Evolutionary conservation across 2,329 filamentous ascomycete species (phyloP), one percentile per base, ranked within the genome.

Genomic region (Spiromastix sp.): DNA sequence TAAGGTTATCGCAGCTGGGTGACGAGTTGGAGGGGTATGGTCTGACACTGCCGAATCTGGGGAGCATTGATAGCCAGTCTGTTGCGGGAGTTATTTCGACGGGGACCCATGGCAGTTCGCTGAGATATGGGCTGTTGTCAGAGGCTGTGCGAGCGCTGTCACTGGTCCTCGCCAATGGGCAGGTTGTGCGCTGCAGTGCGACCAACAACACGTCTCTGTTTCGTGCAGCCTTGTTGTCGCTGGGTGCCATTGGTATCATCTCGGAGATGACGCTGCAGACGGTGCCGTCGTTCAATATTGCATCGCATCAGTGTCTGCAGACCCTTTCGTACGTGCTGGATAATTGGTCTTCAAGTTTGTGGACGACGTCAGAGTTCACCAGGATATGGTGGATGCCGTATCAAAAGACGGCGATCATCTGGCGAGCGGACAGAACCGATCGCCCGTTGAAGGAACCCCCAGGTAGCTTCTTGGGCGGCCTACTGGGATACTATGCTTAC

Each of bases 311-410:
- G 64, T 77, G 77, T 5, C 71, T 95, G 40, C 75, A 84, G 42
- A 61, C 77, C 1, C 79, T 95, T 42, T 55, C 66, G 29, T 70
- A 74, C 30, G 72, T 94, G 43, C 67, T 93, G 31, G 64, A 69
- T 8, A 68, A 72, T 5, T 96, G 91, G 85, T 61, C 78, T 12
- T 68, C 64, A 5, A 71, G 72, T 21, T 68, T 96, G 10, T 96
- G 91, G 89, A 84, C 75, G 2, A 72, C 77, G 42, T 76, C 79
- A 42, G 86, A 96, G 58, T 98, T 89, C 52, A 85, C 93, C 17
- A 74, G 91, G 18, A 85, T 95, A 18, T 98, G 91, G 89, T 98
- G 91, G 91, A 79, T 94, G 54, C 91, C 91, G 0, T 94, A 96
- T 62, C 85, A 83, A 54, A 76, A 85, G 37, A 75, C 85, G 30